Conservation (phyloP, 78 protist species). For the Goniomonas avonlea region DNA sequence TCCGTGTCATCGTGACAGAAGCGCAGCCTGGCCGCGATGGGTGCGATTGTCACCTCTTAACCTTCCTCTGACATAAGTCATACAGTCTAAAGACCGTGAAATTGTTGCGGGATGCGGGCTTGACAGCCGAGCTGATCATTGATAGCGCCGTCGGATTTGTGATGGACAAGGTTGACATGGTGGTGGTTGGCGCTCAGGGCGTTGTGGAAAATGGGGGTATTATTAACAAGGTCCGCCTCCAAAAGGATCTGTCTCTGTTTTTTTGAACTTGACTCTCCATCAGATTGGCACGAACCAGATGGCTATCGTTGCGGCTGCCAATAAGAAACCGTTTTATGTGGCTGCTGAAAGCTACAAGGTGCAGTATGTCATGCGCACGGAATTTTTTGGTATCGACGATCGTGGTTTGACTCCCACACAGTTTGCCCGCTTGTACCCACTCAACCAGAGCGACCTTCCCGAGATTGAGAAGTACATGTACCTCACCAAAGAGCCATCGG, state of each 20-base stretch:
- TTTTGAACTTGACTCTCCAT: too few species aligned
- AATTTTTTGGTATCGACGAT: too few species aligned
- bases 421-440: constrained; percentile 81
- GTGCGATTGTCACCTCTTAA: too few species aligned
- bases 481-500: too few species aligned
- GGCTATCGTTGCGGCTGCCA: constrained; percentile 77
- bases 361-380: too few species aligned
- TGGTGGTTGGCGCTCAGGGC: constrained; percentile 91
- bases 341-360: constrained; percentile 94
- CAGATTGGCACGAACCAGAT: constrained; percentile 74
- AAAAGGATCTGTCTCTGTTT: neutral
- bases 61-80: too few species aligned
- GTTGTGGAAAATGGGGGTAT: constrained; percentile 97
- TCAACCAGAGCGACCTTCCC: constrained; percentile 55
- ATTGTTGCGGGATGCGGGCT: neutral
- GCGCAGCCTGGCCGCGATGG: too few species aligned
- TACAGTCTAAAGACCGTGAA: too few species aligned
- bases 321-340: constrained; percentile 83
- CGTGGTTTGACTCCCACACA: too few species aligned
- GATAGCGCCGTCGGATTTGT: constrained; percentile 16
- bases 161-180: constrained; percentile 57
- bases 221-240: constrained; percentile 72
- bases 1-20: too few species aligned
- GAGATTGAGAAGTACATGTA: too few species aligned
- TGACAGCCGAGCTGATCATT: neutral